phyloP scores from a whole-genome alignment of 116 monocot species.

The Dioscorea cayenensis region DNA sequence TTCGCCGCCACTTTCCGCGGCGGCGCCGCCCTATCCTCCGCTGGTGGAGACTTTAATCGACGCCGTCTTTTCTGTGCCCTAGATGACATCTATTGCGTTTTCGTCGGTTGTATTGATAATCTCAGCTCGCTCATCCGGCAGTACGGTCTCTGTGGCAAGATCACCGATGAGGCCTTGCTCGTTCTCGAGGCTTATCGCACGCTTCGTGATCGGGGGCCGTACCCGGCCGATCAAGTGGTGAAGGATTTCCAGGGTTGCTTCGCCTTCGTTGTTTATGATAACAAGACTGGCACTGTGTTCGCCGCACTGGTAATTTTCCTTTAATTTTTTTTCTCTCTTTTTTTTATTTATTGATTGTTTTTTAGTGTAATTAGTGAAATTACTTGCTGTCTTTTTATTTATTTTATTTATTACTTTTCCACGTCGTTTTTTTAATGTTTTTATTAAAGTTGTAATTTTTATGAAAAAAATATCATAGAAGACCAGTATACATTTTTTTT shows the following conservation, averaged over 20 bases:
- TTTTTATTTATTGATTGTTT: too few species aligned
- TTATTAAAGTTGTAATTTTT: too few species aligned
- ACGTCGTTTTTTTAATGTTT: too few species aligned
- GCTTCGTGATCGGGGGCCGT: constrained; percentile 76
- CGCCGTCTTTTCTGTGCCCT: constrained; percentile 62
- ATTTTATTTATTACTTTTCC: too few species aligned
- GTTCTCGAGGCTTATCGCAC: constrained; percentile 77
- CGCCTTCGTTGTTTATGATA: constrained; percentile 70
- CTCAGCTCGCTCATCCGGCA: constrained; percentile 65
- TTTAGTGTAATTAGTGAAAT: too few species aligned
- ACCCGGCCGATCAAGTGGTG: constrained; percentile 83
- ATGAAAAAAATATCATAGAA: too few species aligned
- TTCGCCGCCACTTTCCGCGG: constrained; percentile 36
- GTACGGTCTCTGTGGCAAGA: constrained; percentile 57
- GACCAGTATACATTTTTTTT: too few species aligned
- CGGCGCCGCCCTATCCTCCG: constrained; percentile 45
- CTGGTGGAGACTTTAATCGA: background rate
- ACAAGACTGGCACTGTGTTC: constrained; percentile 45
- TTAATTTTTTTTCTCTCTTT: background rate
- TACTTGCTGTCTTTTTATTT: too few species aligned
- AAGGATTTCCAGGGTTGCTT: constrained; percentile 63
- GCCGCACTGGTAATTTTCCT: constrained; percentile 44
- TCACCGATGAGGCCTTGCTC: constrained; percentile 60
- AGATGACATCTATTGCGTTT: constrained; percentile 63
- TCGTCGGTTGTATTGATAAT: constrained; percentile 51